These are phyloP conservation scores for Coffea humblotiana DNA, from an alignment of 305 asterid genomes.

Conservation along the genomic window DNA sequence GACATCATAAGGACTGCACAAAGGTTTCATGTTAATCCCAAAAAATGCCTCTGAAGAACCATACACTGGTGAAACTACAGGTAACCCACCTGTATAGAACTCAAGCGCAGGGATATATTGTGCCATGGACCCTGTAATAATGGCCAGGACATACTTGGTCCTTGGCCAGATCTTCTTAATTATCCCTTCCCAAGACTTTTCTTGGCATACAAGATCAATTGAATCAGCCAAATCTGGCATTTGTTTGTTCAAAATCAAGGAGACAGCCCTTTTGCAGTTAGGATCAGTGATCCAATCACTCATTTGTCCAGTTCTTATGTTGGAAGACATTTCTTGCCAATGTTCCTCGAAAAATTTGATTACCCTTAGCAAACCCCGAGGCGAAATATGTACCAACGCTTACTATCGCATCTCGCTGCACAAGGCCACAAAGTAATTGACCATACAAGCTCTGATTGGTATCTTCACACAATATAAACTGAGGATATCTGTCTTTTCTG, in stretches of 20 bases:
- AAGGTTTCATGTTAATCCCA: constrained; percentile 26
- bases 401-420: constrained; percentile 6
- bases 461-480: neutral
- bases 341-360: constrained; percentile 20
- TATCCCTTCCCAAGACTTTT: constrained; percentile 27
- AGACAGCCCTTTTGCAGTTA: neutral
- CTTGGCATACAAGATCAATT: neutral
- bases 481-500: neutral
- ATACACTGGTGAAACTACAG: constrained; percentile 21
- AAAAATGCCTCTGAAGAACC: constrained; percentile 24
- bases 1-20: constrained; percentile 22
- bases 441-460: neutral
- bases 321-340: constrained; percentile 18
- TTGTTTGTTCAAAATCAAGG: no score
- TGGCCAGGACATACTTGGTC: constrained; percentile 8
- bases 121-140: constrained; percentile 30
- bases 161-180: constrained; percentile 17
- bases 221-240: constrained; percentile 12
- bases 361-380: constrained; percentile 19
- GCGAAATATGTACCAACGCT: constrained; percentile 22
- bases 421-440: constrained; percentile 17
- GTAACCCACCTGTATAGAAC: constrained; percentile 19
- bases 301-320: constrained; percentile 17
- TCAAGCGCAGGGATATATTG: constrained; percentile 22
- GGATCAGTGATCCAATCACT: constrained; percentile 20